Conservation (phyloP, 805 yeast species). For the Cyberlindnera subsufficiens region DNA sequence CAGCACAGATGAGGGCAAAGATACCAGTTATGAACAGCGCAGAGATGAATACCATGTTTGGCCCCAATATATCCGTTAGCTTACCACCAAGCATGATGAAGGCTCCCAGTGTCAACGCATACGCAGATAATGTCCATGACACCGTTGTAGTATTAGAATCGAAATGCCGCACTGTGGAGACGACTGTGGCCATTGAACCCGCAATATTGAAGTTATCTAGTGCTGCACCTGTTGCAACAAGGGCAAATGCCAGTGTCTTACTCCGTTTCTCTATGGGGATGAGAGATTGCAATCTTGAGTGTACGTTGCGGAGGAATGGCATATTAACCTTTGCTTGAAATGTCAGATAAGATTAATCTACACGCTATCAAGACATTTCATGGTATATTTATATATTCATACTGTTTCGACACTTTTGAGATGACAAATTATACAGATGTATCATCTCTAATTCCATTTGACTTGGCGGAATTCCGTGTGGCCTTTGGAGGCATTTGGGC, state of each 20-base stretch:
- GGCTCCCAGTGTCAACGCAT: constrained; percentile 38
- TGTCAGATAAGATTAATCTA: too few species aligned
- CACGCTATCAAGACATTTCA: too few species aligned
- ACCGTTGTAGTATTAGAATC: constrained; percentile 23
- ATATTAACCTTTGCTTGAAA: too few species aligned
- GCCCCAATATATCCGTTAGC: constrained; percentile 36
- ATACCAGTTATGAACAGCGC: constrained; percentile 23
- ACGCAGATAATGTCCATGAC: constrained; percentile 38
- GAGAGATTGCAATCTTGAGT: not conserved
- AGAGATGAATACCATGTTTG: constrained; percentile 24
- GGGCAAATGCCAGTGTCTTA: constrained; percentile 15
- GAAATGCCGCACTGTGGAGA: constrained; percentile 4
- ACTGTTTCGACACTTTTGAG: too few species aligned
- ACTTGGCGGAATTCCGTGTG: too few species aligned
- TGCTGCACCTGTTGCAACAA: constrained; percentile 8
- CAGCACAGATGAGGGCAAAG: constrained; percentile 29
- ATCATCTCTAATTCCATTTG: too few species aligned
- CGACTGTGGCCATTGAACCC: constrained; percentile 14
- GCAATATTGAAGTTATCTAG: constrained; percentile 10
- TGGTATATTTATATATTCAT: too few species aligned
- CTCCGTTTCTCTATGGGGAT: constrained; percentile 1
- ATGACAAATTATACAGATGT: too few species aligned
- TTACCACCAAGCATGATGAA: constrained; percentile 39
- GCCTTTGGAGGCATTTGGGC: too few species aligned
- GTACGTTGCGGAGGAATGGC: not conserved